phyloP scores from a whole-genome alignment of 1,139 yeast species.

The Saccharomyces hybrid region DNA sequence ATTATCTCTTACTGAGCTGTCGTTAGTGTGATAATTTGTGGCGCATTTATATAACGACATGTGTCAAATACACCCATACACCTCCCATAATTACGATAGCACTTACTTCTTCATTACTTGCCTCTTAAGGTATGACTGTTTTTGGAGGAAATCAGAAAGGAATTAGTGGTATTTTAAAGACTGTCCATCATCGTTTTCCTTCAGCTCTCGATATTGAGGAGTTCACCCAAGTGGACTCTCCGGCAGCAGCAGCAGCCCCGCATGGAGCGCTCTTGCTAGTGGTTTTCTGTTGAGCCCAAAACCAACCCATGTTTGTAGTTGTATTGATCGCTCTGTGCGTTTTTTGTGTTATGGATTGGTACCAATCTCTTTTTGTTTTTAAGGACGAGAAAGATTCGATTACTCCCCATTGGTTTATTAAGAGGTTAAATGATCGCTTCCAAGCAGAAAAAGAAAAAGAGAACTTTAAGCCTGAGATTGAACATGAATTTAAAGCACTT shows the following conservation, averaged over 20 bases:
- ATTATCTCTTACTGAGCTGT: neutral
- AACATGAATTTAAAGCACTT: neutral
- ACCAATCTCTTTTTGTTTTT: neutral
- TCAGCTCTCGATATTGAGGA: neutral
- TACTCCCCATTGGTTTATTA: neutral
- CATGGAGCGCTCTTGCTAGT: neutral
- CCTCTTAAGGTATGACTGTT: neutral
- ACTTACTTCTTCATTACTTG: neutral
- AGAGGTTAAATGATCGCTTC: neutral
- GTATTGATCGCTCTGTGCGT: neutral
- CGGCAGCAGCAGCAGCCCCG: neutral
- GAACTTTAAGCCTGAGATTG: neutral
- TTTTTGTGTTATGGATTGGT: neutral
- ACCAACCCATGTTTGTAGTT: neutral
- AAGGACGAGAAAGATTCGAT: neutral
- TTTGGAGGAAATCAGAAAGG: neutral
- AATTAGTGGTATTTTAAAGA: neutral
- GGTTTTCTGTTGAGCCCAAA: neutral
- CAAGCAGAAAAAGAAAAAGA: neutral
- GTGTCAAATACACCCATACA: neutral
- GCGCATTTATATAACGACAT: neutral
- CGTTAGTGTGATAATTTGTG: neutral
- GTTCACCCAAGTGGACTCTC: neutral
- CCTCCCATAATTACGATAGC: neutral
- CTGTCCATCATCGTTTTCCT: neutral